Evolutionary conservation across 164 flowering plant genomes (phyloP).

Genomic region (Vitis riparia): DNA sequence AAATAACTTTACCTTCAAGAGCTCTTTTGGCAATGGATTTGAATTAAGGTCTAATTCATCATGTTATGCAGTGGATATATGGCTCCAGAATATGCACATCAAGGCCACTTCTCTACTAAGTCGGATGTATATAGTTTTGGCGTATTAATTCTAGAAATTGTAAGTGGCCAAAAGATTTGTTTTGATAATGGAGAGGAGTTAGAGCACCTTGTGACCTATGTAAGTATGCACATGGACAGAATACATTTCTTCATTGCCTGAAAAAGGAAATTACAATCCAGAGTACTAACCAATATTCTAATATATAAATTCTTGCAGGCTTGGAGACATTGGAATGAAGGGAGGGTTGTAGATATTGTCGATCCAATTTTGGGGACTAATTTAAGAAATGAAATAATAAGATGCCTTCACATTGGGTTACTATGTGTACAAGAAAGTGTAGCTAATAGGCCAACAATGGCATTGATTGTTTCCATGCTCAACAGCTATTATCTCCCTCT

Average conservation of each 20-base stretch:
- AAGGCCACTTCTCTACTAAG: conserved; percentile 23
- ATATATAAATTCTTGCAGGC: conserved; percentile 2
- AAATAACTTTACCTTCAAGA: background rate
- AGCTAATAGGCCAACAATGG: no score
- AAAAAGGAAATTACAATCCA: no score
- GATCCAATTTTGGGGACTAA: no score
- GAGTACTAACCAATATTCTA: background rate
- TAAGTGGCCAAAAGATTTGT: conserved; percentile 9
- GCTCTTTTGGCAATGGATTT: no score
- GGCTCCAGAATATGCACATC: conserved; percentile 30
- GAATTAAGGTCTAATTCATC: background rate
- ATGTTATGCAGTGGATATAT: conserved; percentile 17
- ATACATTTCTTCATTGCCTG: no score
- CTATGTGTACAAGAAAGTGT: no score
- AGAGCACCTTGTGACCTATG: background rate
- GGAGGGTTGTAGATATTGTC: background rate
- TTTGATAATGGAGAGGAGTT: background rate
- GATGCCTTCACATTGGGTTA: no score
- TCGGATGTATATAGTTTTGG: conserved; percentile 38
- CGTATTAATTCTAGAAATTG: conserved; percentile 27
- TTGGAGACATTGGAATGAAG: conserved; percentile 16
- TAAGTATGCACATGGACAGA: background rate
- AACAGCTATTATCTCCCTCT: no score
- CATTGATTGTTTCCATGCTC: no score
- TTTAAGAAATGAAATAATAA: no score